Conservation (phyloP, 139 green algal species). For the Asterochloris sp. region DNA sequence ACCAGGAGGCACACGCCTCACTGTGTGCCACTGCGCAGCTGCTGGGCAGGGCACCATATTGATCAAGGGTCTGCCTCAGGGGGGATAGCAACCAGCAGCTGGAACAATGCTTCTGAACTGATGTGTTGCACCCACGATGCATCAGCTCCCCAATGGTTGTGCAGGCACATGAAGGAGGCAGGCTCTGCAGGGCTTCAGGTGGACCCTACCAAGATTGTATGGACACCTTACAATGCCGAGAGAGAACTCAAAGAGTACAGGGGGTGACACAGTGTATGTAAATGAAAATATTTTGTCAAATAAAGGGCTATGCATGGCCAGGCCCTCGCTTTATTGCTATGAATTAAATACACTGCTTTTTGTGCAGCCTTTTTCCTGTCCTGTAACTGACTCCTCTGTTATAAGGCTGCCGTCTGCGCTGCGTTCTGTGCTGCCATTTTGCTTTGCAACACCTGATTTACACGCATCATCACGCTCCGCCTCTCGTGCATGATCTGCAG, state of each 20-base stretch:
- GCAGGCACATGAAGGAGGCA: slow-evolving; percentile 68
- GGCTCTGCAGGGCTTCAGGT: slow-evolving; percentile 62
- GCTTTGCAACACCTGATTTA: slow-evolving; percentile 6
- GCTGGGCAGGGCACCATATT: no score
- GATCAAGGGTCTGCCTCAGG: no score
- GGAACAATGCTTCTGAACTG: no score
- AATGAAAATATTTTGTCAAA: no score
- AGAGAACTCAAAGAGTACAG: slow-evolving; percentile 6
- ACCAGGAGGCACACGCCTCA: background rate
- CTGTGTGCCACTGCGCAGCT: no score
- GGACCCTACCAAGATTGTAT: slow-evolving; percentile 76
- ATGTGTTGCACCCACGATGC: no score
- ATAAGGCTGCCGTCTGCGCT: background rate
- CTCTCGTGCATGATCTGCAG: slow-evolving; percentile 6
- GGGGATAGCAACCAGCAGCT: no score
- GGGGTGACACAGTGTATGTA: background rate
- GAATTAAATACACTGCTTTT: no score
- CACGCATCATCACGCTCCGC: background rate
- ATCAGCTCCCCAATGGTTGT: background rate
- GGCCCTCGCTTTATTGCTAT: no score
- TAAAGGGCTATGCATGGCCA: no score
- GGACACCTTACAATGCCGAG: slow-evolving; percentile 54
- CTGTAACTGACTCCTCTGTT: background rate
- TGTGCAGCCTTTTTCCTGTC: no score
- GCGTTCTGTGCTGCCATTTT: slow-evolving; percentile 5